phyloP scores from a whole-genome alignment of 495 filamentous ascomycete genomes.

The Tuber aestivum region DNA sequence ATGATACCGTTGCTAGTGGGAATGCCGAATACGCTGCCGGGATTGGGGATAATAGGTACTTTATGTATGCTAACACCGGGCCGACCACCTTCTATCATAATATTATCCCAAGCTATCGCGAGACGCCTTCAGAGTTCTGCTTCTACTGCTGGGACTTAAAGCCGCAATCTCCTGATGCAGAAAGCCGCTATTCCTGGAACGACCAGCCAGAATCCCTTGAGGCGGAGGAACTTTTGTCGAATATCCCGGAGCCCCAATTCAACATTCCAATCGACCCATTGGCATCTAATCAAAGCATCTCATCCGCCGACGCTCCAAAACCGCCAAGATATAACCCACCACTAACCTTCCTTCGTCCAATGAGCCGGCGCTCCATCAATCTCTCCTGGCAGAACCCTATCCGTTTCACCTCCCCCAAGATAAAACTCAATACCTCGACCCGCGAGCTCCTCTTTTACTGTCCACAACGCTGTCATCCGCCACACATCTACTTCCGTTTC shows the following conservation, averaged over 20 bases:
- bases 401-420: neutral
- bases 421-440: neutral
- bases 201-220: neutral
- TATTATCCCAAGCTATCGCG: neutral
- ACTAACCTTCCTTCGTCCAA: neutral
- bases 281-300: neutral
- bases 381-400: neutral
- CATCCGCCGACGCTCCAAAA: neutral
- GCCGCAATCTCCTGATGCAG: neutral
- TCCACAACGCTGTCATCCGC: neutral
- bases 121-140: neutral
- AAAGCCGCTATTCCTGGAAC: neutral
- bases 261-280: neutral
- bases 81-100: neutral
- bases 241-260: neutral
- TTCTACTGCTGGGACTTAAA: conserved; percentile 4
- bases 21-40: conserved; percentile 2
- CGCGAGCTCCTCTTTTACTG: conserved; percentile 4
- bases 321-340: neutral
- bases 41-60: neutral
- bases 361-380: neutral
- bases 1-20: neutral
- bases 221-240: neutral
- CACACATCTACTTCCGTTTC: neutral
- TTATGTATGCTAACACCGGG: conserved; percentile 3